A percentile compares a stretch with the other conserved stretches of the same genome.
Evolutionary conservation across 2,329 filamentous ascomycete species (phyloP).

Genomic region (Verticillium albo-atrum): DNA sequence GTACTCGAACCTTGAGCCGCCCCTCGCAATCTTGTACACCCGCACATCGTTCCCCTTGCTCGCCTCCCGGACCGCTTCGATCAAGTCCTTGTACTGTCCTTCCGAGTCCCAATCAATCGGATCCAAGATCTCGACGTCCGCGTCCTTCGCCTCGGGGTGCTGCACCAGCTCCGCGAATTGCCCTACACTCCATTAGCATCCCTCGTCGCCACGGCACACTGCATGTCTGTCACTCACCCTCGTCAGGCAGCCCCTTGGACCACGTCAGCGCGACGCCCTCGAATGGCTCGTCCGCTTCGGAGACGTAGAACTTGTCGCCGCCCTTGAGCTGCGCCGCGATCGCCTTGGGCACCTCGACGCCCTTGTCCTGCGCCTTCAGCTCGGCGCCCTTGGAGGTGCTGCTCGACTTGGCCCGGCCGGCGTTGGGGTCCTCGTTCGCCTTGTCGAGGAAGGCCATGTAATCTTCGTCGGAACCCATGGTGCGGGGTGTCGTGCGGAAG

Average conservation of each 20-base stretch:
- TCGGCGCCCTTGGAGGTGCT: constrained; percentile 20
- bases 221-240: constrained; percentile 55
- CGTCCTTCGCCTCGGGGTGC: constrained; percentile 47
- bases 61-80: constrained; percentile 64
- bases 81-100: constrained; percentile 63
- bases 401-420: constrained; percentile 38
- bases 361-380: constrained; percentile 49
- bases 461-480: constrained; percentile 72
- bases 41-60: constrained; percentile 63
- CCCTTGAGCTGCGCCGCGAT: constrained; percentile 46
- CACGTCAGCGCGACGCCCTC: constrained; percentile 68
- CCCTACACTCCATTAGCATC: constrained; percentile 3
- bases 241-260: constrained; percentile 52
- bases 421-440: constrained; percentile 73
- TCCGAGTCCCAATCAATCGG: constrained; percentile 68
- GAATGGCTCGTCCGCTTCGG: constrained; percentile 84
- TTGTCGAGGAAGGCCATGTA: constrained; percentile 85
- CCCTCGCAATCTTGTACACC: constrained; percentile 67
- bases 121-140: constrained; percentile 61
- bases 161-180: constrained; percentile 66
- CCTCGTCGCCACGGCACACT: too few relatives aligned
- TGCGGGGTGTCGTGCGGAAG: constrained; percentile 13
- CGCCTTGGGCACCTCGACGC: constrained; percentile 54
- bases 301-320: constrained; percentile 62
- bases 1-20: constrained; percentile 67